phyloP scores from a whole-genome alignment of 495 filamentous ascomycete genomes.

The Evernia prunastri region DNA sequence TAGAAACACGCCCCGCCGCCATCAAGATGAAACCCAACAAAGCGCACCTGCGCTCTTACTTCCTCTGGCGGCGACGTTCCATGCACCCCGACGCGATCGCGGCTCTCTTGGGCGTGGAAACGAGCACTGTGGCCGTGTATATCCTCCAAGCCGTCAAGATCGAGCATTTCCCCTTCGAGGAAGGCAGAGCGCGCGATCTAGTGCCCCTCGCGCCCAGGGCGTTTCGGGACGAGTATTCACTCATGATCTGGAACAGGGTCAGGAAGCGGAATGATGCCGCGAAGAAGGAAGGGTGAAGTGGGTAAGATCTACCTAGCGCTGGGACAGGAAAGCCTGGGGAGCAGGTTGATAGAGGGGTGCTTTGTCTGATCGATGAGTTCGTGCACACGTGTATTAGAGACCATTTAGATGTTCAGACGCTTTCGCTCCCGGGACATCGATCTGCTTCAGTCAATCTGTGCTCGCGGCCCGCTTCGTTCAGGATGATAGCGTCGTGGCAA shows the following conservation, averaged over 20 bases:
- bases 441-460: too few relatives aligned
- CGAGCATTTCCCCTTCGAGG: constrained; percentile 39
- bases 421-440: too few relatives aligned
- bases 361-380: background rate
- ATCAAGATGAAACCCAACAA: constrained; percentile 21
- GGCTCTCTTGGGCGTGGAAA: constrained; percentile 42
- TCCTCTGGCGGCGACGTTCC: constrained; percentile 49
- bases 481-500: too few relatives aligned
- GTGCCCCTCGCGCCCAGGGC: background rate
- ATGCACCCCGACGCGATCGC: constrained; percentile 42
- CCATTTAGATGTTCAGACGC: background rate
- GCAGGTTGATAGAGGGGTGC: background rate
- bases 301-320: background rate
- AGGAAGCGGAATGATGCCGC: background rate
- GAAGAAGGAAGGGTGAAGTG: background rate
- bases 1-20: constrained; percentile 3
- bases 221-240: background rate
- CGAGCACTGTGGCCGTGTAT: constrained; percentile 45
- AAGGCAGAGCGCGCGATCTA: constrained; percentile 25
- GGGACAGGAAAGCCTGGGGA: background rate
- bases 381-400: background rate
- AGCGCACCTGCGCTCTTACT: constrained; percentile 51
- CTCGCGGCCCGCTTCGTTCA: too few relatives aligned
- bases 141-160: constrained; percentile 38
- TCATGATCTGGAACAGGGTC: background rate